Conservation (phyloP, 805 yeast species). For the Ogataea trehaloabstinens region DNA sequence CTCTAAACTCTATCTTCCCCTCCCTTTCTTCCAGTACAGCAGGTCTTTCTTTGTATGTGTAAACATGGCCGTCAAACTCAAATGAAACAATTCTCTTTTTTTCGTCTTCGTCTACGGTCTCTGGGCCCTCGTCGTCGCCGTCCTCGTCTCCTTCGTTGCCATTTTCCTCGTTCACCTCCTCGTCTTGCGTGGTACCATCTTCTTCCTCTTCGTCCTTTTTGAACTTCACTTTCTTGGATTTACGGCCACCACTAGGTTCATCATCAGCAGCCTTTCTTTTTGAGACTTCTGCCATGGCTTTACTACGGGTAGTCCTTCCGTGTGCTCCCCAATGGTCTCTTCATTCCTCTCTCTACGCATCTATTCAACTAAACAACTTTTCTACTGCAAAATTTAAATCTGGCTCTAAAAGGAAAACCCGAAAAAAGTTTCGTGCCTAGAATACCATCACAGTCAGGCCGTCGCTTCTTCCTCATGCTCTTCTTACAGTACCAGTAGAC, state of each 20-base stretch:
- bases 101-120: conserved; percentile 37
- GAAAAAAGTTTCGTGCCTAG: no score
- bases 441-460: no score
- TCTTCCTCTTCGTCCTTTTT: conserved; percentile 27
- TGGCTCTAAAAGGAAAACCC: no score
- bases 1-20: conserved; percentile 91
- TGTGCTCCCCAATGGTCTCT: conserved; percentile 12
- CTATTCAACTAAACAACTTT: no score
- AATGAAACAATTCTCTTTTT: conserved; percentile 46
- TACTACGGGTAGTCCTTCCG: no score
- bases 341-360: no score
- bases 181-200: background rate
- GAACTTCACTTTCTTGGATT: conserved; percentile 6
- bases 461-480: no score
- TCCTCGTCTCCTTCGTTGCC: conserved; percentile 26
- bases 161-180: conserved; percentile 7
- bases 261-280: conserved; percentile 9
- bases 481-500: conserved; percentile 25
- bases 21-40: conserved; percentile 92
- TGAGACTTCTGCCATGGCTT: conserved; percentile 7
- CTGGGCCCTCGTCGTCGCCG: conserved; percentile 25
- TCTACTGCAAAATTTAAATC: no score
- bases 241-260: conserved; percentile 2
- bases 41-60: conserved; percentile 87
- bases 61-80: conserved; percentile 72